Conservation (phyloP, 768 basidiomycete genomes). For the Tricholomella constricta region DNA sequence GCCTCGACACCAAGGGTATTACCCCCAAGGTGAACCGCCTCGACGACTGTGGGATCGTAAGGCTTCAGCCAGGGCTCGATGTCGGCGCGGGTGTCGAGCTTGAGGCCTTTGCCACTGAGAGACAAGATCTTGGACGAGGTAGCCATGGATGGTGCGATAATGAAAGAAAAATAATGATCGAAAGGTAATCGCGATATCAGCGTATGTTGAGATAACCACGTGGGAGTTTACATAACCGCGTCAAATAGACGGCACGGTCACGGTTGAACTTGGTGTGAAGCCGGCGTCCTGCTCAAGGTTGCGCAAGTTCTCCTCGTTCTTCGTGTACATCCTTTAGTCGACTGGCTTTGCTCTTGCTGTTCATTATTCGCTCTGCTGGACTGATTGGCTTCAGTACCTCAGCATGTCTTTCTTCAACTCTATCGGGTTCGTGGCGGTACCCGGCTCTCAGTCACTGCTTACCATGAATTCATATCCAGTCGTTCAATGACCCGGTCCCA, state of each 20-base stretch:
- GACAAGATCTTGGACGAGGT: slow-evolving; percentile 40
- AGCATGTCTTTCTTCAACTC: slow-evolving; percentile 85
- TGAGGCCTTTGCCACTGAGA: slow-evolving; percentile 67
- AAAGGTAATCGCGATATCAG: neutral
- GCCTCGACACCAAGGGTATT: slow-evolving; percentile 95
- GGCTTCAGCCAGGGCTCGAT: slow-evolving; percentile 71
- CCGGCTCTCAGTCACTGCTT: neutral
- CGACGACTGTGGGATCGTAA: slow-evolving; percentile 64
- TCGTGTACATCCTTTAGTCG: slow-evolving; percentile 8
- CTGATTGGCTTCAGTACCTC: slow-evolving; percentile 35
- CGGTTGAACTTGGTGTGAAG: too few species aligned
- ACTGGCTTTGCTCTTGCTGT: slow-evolving; percentile 4
- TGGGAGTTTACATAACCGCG: too few species aligned
- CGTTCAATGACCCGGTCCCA: slow-evolving; percentile 77
- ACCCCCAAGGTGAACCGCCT: slow-evolving; percentile 92
- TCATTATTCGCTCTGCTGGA: slow-evolving; percentile 18
- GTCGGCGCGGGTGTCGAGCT: slow-evolving; percentile 75
- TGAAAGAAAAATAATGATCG: neutral
- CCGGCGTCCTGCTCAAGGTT: too few species aligned
- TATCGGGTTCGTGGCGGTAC: slow-evolving; percentile 56
- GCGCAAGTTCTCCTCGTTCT: neutral
- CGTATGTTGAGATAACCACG: slow-evolving; percentile 19
- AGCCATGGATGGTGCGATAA: slow-evolving; percentile 19
- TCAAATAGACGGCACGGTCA: too few species aligned
- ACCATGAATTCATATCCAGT: slow-evolving; percentile 34